Evolutionary conservation across 169 alveolate genomes (phyloP).

Genomic region (Eimeria necatrix): DNA sequence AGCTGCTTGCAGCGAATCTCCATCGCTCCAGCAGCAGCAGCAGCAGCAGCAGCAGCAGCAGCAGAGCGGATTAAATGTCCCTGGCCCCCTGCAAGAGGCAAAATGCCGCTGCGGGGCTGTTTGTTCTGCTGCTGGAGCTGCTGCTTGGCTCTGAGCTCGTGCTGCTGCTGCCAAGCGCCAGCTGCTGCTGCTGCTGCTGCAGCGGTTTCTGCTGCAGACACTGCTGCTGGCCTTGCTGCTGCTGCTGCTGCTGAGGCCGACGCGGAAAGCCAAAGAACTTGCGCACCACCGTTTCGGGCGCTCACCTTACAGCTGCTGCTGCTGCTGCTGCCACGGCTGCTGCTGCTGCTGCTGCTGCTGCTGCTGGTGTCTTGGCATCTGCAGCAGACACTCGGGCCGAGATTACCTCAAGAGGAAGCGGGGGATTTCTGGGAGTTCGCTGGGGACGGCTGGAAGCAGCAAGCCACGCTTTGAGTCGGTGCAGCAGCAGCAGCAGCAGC

Average conservation of each 20-base stretch:
- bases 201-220: not conserved
- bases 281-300: no score
- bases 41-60: conserved; percentile 16
- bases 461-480: not conserved
- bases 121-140: no score
- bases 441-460: not conserved
- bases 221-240: not conserved
- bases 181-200: conserved; percentile 11
- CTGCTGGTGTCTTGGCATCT: not conserved
- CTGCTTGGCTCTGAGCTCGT: no score
- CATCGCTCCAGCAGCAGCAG: conserved; percentile 28
- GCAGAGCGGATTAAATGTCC: not conserved
- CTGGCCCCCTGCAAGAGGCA: not conserved
- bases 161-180: no score
- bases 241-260: not conserved
- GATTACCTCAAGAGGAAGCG: not conserved
- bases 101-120: no score
- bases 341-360: conserved; percentile 1
- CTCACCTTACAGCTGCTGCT: not conserved
- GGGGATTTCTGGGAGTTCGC: not conserved
- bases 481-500: not conserved
- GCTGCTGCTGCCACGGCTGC: not conserved
- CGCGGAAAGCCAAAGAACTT: no score
- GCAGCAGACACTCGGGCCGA: not conserved
- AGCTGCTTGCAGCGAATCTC: not conserved